Evolutionary conservation across 306 rosid species (phyloP).

Genomic region (Mucuna pruriens): DNA sequence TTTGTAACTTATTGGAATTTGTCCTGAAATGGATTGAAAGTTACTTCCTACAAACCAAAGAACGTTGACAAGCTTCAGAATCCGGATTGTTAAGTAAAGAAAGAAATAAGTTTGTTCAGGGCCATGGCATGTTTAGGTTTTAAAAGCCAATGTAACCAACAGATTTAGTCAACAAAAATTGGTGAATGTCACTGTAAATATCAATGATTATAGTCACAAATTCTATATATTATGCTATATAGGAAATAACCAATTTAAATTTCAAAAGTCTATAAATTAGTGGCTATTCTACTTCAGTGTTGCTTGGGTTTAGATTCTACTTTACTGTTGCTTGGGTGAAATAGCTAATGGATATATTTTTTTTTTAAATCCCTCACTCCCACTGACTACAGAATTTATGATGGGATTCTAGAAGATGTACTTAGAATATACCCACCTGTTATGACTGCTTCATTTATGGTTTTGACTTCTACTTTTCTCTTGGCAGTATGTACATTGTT

Average conservation of each 20-base stretch:
- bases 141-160: not conserved
- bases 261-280: not conserved
- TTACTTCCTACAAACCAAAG: not conserved
- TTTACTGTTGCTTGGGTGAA: not conserved
- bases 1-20: not conserved
- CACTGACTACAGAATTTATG: not conserved
- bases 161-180: not conserved
- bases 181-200: conserved; percentile 3
- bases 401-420: not conserved
- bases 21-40: conserved; percentile 8
- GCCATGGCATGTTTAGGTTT: not conserved
- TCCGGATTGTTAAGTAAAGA: not conserved
- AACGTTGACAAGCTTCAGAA: not conserved
- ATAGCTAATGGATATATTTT: not conserved
- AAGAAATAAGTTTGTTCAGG: not conserved
- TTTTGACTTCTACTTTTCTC: conserved; percentile 4
- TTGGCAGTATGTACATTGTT: not conserved
- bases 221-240: not conserved
- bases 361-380: not conserved
- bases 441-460: conserved; percentile 18
- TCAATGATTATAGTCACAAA: not conserved
- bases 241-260: not conserved
- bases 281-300: not conserved
- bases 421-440: not conserved
- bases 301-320: not conserved